A percentile compares a stretch with the other conserved stretches of the same genome.
phyloP scores from a whole-genome alignment of 225 moss, liverwort and hornwort species.

The Sphagnum contortum region DNA sequence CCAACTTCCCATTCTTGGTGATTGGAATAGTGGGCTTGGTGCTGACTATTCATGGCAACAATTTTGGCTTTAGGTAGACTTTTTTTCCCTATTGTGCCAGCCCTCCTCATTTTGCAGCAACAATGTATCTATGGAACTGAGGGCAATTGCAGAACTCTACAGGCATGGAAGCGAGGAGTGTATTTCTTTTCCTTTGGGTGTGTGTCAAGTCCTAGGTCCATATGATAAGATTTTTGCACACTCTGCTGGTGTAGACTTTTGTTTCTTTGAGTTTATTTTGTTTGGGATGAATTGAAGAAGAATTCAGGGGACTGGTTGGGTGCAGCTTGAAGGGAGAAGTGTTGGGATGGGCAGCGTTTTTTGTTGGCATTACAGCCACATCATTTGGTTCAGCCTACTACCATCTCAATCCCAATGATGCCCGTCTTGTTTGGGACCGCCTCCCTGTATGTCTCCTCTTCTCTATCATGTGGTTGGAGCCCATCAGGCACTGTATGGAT shows the following conservation, averaged over 20 bases:
- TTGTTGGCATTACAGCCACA: conserved; percentile 69
- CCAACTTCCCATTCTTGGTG: conserved; percentile 95
- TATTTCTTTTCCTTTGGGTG: no score
- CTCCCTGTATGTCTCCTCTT: conserved; percentile 56
- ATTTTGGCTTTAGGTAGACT: conserved; percentile 73
- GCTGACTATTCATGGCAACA: conserved; percentile 73
- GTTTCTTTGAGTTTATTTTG: no score
- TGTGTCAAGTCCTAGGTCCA: no score
- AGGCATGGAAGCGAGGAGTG: no score
- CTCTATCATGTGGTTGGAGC: not conserved
- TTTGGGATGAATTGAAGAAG: no score
- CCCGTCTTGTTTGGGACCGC: conserved; percentile 88
- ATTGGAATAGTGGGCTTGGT: conserved; percentile 88
- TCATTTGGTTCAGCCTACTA: conserved; percentile 93
- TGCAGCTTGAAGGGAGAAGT: conserved; percentile 87
- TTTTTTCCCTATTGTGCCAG: not conserved
- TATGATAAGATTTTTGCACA: no score
- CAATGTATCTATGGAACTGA: no score
- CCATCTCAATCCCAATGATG: conserved; percentile 87
- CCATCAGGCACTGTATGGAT: not conserved
- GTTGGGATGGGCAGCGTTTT: conserved; percentile 82
- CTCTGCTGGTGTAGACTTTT: no score
- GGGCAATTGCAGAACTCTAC: no score
- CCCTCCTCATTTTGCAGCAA: no score
- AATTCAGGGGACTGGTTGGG: not conserved